Conservation (phyloP, 2,329 filamentous ascomycete species). For the Oidium heveae region DNA sequence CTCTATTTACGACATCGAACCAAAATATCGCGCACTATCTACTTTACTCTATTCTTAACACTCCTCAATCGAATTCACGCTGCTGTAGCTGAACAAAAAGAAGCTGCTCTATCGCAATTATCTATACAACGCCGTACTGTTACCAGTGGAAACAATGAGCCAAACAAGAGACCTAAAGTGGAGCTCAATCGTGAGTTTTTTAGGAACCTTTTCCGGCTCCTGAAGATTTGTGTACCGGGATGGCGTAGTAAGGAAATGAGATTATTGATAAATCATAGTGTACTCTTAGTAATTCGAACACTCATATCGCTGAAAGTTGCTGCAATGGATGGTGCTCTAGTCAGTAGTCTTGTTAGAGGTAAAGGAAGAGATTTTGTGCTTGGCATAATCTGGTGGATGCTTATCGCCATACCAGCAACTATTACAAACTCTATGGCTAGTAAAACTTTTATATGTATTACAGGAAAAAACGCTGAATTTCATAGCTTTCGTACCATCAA, state of each 20-base stretch:
- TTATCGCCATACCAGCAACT: constrained; percentile 81
- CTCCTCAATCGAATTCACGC: constrained; percentile 70
- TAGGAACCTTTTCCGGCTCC: constrained; percentile 36
- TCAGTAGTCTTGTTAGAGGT: constrained; percentile 77
- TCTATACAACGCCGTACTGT: constrained; percentile 20
- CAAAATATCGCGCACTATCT: constrained; percentile 59
- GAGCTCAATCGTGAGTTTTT: constrained; percentile 80
- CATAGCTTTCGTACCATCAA: constrained; percentile 80
- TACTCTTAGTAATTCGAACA: constrained; percentile 76
- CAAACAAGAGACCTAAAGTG: constrained; percentile 44
- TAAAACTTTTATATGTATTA: background rate
- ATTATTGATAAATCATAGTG: constrained; percentile 67
- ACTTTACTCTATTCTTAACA: constrained; percentile 56
- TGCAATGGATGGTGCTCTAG: constrained; percentile 78
- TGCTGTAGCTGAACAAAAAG: constrained; percentile 83
- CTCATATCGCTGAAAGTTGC: constrained; percentile 89
- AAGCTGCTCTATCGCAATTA: constrained; percentile 44
- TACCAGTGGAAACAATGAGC: constrained; percentile 17
- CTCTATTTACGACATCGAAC: constrained; percentile 61
- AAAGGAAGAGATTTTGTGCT: constrained; percentile 75
- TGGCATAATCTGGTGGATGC: constrained; percentile 93
- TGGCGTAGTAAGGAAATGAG: constrained; percentile 74
- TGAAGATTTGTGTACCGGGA: constrained; percentile 73
- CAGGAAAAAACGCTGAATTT: constrained; percentile 2
- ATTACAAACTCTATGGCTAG: constrained; percentile 96